A percentile compares a stretch with the other conserved stretches of the same genome.
These are phyloP conservation scores for Dicorynia guianensis DNA, from an alignment of 306 rosid species.

Conservation along the genomic window DNA sequence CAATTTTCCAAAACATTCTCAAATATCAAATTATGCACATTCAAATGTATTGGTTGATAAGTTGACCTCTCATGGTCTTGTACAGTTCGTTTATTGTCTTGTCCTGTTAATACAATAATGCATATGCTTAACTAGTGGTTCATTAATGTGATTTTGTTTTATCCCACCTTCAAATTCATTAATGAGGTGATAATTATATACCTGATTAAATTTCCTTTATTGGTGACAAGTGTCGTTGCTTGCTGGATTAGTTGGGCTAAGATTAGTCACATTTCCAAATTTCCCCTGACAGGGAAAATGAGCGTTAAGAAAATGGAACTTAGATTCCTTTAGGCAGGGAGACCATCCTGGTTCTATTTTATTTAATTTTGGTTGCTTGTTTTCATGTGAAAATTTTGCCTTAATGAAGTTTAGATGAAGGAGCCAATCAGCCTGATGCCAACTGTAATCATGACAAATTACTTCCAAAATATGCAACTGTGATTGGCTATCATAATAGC, in stretches of 20 bases:
- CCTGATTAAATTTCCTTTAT: not conserved
- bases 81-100: not conserved
- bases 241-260: not conserved
- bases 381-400: not conserved
- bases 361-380: not conserved
- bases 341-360: not conserved
- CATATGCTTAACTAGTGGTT: not conserved
- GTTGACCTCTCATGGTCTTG: not conserved
- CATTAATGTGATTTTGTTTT: not conserved
- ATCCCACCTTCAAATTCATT: not conserved
- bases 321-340: not conserved
- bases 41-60: not conserved
- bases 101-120: not conserved
- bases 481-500: constrained; percentile 6
- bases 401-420: constrained; percentile 10
- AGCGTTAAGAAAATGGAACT: not conserved
- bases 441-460: not conserved
- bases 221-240: not conserved
- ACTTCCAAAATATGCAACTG: not conserved
- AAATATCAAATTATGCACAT: not conserved
- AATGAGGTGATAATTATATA: not conserved
- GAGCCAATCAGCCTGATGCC: constrained; percentile 6
- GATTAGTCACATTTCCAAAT: constrained; percentile 4
- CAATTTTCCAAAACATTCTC: not conserved
- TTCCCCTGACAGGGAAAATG: not conserved